A percentile compares a stretch with the other conserved stretches of the same genome.
Evolutionary conservation across 257 asterid genomes (phyloP).

Genomic region (Solanum arcanum): DNA sequence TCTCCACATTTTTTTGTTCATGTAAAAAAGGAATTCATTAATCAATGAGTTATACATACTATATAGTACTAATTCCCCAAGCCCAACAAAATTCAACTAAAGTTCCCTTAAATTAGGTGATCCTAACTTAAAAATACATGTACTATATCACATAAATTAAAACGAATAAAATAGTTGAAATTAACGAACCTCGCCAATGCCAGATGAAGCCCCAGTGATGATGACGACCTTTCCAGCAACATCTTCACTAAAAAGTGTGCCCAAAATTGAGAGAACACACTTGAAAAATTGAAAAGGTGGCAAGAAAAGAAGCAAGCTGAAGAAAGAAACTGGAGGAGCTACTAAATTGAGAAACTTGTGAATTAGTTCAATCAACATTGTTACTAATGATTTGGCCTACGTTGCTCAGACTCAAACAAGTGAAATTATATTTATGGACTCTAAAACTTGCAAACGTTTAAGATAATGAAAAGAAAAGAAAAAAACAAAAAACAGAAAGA

Average conservation of each 20-base stretch:
- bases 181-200: conserved; percentile 57
- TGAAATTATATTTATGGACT: background rate
- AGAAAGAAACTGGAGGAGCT: conserved; percentile 24
- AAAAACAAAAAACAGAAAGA: background rate
- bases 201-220: conserved; percentile 73
- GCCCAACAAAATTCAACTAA: no score
- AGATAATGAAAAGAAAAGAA: background rate
- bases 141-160: background rate
- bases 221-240: conserved; percentile 58
- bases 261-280: conserved; percentile 9
- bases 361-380: conserved; percentile 22
- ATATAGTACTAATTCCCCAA: no score
- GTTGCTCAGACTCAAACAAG: no score
- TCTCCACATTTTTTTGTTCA: background rate
- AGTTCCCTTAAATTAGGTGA: background rate
- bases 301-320: conserved; percentile 16
- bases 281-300: conserved; percentile 36
- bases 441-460: background rate
- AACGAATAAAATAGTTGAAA: background rate
- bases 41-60: background rate
- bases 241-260: conserved; percentile 35
- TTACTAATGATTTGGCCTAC: background rate
- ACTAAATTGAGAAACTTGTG: conserved; percentile 24
- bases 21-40: no score
- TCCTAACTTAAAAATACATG: background rate